These are phyloP conservation scores for Ailanthus altissimus DNA, from an alignment of 345 rosid genomes.

Conservation along the genomic window DNA sequence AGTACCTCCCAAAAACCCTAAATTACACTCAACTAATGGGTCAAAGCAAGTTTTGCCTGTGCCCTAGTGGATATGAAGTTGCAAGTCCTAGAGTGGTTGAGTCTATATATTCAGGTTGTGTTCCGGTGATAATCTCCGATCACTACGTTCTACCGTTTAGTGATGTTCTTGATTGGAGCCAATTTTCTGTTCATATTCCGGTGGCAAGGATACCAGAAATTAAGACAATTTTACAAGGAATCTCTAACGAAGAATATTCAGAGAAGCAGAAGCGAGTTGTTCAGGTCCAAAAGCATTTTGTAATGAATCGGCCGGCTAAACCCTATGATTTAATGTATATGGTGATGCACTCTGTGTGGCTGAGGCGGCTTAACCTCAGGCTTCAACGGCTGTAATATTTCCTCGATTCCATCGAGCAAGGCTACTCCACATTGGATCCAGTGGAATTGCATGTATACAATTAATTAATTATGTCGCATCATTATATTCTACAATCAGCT, in stretches of 20 bases:
- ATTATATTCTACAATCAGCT: background rate
- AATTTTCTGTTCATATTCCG: slow-evolving; percentile 41
- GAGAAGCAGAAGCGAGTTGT: slow-evolving; percentile 33
- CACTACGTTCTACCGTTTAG: slow-evolving; percentile 44
- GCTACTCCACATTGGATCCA: too few species aligned
- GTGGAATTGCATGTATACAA: background rate
- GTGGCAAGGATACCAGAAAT: slow-evolving; percentile 37
- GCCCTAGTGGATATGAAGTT: slow-evolving; percentile 56
- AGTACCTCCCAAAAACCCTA: slow-evolving; percentile 36
- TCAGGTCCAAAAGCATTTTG: slow-evolving; percentile 45
- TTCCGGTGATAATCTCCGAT: slow-evolving; percentile 46
- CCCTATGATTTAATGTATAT: slow-evolving; percentile 46
- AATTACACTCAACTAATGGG: slow-evolving; percentile 39
- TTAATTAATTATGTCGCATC: background rate
- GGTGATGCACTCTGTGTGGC: slow-evolving; percentile 56
- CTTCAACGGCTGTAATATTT: background rate
- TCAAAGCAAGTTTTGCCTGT: slow-evolving; percentile 42
- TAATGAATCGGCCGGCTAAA: slow-evolving; percentile 42
- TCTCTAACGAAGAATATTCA: slow-evolving; percentile 35
- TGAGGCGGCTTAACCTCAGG: slow-evolving; percentile 45
- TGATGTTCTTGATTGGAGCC: slow-evolving; percentile 47
- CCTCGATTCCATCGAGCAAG: background rate
- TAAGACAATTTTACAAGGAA: slow-evolving; percentile 31
- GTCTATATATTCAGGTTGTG: slow-evolving; percentile 42
- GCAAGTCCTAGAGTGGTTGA: slow-evolving; percentile 53